Percentiles rank a stretch among this genome's conserved stretches.
Conservation (phyloP, 768 basidiomycete species). For the Russula ochroleuca region DNA sequence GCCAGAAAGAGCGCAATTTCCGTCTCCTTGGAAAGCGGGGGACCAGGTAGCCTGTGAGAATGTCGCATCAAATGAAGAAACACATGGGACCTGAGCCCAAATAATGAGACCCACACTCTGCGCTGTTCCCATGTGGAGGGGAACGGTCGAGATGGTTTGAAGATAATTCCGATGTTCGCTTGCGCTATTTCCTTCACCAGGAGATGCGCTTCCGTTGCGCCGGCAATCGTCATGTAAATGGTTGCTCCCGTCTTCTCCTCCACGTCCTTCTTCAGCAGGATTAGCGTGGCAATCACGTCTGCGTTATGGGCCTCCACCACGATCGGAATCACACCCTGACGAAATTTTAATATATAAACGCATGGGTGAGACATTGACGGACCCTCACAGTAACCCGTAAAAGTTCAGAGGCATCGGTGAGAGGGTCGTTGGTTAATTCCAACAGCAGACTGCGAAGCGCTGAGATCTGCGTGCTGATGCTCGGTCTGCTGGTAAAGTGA, state of each 20-base stretch:
- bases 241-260: slow-evolving; percentile 41
- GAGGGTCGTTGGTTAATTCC: slow-evolving; percentile 29
- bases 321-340: slow-evolving; percentile 53
- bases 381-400: slow-evolving; percentile 49
- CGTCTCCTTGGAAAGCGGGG: slow-evolving; percentile 61
- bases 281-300: slow-evolving; percentile 63
- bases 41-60: slow-evolving; percentile 56
- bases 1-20: slow-evolving; percentile 56
- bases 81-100: neutral
- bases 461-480: slow-evolving; percentile 66
- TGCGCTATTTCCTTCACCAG: slow-evolving; percentile 67
- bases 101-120: slow-evolving; percentile 48
- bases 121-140: slow-evolving; percentile 65
- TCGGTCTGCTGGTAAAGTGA: slow-evolving; percentile 42
- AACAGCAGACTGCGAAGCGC: slow-evolving; percentile 51
- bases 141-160: slow-evolving; percentile 64
- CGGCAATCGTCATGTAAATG: slow-evolving; percentile 50
- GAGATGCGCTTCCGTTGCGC: slow-evolving; percentile 65
- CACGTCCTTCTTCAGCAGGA: slow-evolving; percentile 59
- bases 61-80: slow-evolving; percentile 6
- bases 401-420: slow-evolving; percentile 39
- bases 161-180: slow-evolving; percentile 66
- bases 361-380: slow-evolving; percentile 13
- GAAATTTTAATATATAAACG: slow-evolving; percentile 6
- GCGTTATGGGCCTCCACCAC: slow-evolving; percentile 61